Evolutionary conservation across 2,329 filamentous ascomycete species (phyloP).

Genomic region (Colletotrichum camelliae): DNA sequence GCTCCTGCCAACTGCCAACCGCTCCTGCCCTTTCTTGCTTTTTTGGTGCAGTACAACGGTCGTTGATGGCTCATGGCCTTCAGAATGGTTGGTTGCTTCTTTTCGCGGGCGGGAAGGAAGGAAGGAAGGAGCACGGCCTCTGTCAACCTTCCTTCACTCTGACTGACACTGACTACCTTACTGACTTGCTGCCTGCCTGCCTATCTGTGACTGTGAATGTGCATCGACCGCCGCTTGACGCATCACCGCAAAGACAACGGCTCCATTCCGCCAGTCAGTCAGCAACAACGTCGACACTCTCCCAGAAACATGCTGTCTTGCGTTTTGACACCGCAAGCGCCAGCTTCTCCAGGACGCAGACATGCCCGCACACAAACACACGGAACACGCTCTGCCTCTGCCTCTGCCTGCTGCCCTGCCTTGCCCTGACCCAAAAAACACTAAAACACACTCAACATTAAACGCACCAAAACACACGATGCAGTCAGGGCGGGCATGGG

Average conservation of each 20-base stretch:
- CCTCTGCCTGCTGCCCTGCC: background rate
- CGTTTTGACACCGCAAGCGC: background rate
- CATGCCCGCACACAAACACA: background rate
- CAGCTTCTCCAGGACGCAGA: background rate
- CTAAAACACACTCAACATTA: background rate
- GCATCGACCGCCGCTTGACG: background rate
- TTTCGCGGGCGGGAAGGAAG: background rate
- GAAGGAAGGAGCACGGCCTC: background rate
- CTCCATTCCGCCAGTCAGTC: background rate
- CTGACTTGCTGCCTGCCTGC: background rate
- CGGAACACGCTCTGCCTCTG: background rate
- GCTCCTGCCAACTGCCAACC: background rate
- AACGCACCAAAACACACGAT: background rate
- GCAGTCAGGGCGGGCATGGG: background rate
- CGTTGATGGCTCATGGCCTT: background rate
- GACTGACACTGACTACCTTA: background rate
- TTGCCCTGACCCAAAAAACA: background rate
- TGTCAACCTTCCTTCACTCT: background rate
- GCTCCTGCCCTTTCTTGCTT: background rate
- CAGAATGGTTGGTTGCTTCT: background rate
- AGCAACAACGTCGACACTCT: background rate
- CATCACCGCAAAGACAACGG: background rate
- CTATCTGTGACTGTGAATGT: background rate
- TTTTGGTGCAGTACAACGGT: background rate
- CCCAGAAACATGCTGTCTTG: slow-evolving; percentile 1